Evolutionary conservation across 2,329 filamentous ascomycete species (phyloP).

Genomic region (Neopestalotiopsis sp.): DNA sequence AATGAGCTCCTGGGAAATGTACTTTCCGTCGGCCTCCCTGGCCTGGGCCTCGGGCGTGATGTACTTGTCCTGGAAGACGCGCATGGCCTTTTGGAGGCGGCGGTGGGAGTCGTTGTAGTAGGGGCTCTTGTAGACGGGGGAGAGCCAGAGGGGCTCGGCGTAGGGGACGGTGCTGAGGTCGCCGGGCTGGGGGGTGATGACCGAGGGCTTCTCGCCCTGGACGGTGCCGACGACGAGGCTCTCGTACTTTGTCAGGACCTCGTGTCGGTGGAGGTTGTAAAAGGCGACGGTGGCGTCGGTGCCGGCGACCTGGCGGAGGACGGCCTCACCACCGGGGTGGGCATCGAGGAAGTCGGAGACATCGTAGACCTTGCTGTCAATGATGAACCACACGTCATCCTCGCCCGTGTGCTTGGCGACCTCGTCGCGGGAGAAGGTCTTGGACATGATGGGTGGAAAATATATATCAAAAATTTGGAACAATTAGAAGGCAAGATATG

Average conservation of each 20-base stretch:
- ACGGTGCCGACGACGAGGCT: slow-evolving; percentile 77
- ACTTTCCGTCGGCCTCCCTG: slow-evolving; percentile 75
- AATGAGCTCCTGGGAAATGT: slow-evolving; percentile 75
- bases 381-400: slow-evolving; percentile 80
- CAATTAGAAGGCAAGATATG: not conserved
- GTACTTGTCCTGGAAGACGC: slow-evolving; percentile 74
- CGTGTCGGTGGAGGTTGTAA: slow-evolving; percentile 91
- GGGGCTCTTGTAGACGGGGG: slow-evolving; percentile 75
- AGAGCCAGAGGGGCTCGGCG: slow-evolving; percentile 83
- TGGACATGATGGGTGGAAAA: slow-evolving; percentile 33
- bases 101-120: slow-evolving; percentile 82
- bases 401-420: slow-evolving; percentile 78
- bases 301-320: slow-evolving; percentile 81
- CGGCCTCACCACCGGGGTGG: slow-evolving; percentile 81
- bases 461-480: not conserved
- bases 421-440: slow-evolving; percentile 65
- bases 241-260: slow-evolving; percentile 82
- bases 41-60: slow-evolving; percentile 76
- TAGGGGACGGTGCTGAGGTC: slow-evolving; percentile 81
- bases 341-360: slow-evolving; percentile 84
- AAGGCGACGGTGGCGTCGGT: slow-evolving; percentile 82
- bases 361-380: slow-evolving; percentile 89
- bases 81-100: slow-evolving; percentile 69
- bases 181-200: slow-evolving; percentile 71
- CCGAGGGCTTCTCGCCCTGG: slow-evolving; percentile 74